phyloP scores from a whole-genome alignment of 1,139 yeast genomes.

The Candida tropicalis region DNA sequence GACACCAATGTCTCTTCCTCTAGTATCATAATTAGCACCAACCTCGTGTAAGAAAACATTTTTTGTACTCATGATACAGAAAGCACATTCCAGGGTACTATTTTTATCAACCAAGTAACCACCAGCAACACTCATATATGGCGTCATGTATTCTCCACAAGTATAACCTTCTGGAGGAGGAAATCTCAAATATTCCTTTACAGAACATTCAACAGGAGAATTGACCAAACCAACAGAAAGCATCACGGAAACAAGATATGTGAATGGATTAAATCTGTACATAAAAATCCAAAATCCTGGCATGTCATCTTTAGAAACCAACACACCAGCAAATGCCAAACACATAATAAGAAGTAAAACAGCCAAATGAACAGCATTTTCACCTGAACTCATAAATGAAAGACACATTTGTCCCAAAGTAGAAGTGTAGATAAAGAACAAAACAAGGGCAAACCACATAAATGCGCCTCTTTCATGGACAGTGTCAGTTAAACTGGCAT shows the following conservation, averaged over 20 bases:
- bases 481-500: slow-evolving; percentile 42
- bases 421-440: slow-evolving; percentile 33
- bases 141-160: slow-evolving; percentile 55
- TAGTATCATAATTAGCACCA: slow-evolving; percentile 42
- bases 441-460: slow-evolving; percentile 45
- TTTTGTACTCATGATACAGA: slow-evolving; percentile 52
- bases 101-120: slow-evolving; percentile 48
- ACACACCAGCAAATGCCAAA: slow-evolving; percentile 38
- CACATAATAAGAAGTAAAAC: slow-evolving; percentile 28
- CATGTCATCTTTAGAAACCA: slow-evolving; percentile 24
- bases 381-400: slow-evolving; percentile 39
- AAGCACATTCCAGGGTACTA: slow-evolving; percentile 37
- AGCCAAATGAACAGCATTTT: slow-evolving; percentile 39
- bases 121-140: slow-evolving; percentile 50
- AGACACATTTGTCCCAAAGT: slow-evolving; percentile 40
- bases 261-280: slow-evolving; percentile 68
- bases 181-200: slow-evolving; percentile 27
- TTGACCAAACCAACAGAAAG: slow-evolving; percentile 29
- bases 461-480: slow-evolving; percentile 42
- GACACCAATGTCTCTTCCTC: slow-evolving; percentile 74
- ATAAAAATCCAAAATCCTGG: slow-evolving; percentile 55
- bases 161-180: slow-evolving; percentile 49
- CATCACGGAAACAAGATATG: slow-evolving; percentile 49
- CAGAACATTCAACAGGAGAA: slow-evolving; percentile 27
- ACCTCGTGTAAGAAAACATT: slow-evolving; percentile 51